A percentile compares a stretch with the other conserved stretches of the same genome.
Evolutionary conservation across 2,329 filamentous ascomycete species (phyloP).

Genomic region (Exophiala oligosperma): DNA sequence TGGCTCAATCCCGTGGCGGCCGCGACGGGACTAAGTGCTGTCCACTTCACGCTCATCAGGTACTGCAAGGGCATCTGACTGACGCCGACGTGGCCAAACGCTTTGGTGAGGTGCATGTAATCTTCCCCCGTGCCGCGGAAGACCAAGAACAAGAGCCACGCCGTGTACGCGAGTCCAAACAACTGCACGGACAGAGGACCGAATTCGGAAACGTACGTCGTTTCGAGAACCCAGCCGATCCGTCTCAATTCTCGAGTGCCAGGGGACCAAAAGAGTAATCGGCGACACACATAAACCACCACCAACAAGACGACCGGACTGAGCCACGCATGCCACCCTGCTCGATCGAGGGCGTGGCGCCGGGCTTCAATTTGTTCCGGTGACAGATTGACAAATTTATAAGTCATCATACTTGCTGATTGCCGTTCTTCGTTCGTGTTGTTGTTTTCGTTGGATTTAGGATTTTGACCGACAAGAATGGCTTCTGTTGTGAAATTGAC

Average conservation of each 20-base stretch:
- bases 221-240: constrained; percentile 19
- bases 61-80: constrained; percentile 63
- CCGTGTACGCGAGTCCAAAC: constrained; percentile 18
- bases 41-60: constrained; percentile 46
- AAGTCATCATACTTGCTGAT: constrained; percentile 30
- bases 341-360: constrained; percentile 54
- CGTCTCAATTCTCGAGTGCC: constrained; percentile 7
- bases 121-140: constrained; percentile 38
- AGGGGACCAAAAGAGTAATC: constrained; percentile 15
- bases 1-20: constrained; percentile 56
- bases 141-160: constrained; percentile 26
- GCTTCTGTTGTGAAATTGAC: too few relatives aligned
- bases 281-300: constrained; percentile 37
- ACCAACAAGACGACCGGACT: constrained; percentile 51
- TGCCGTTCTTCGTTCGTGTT: too few relatives aligned
- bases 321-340: constrained; percentile 57
- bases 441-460: too few relatives aligned
- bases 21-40: constrained; percentile 40
- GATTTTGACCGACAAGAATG: too few relatives aligned
- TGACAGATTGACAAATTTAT: constrained; percentile 54
- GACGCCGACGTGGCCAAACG: constrained; percentile 59
- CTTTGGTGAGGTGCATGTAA: constrained; percentile 64
- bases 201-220: constrained; percentile 23
- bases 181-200: constrained; percentile 24
- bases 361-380: constrained; percentile 52